phyloP scores from a whole-genome alignment of 306 rosid genomes.

The Inga oerstediana region DNA sequence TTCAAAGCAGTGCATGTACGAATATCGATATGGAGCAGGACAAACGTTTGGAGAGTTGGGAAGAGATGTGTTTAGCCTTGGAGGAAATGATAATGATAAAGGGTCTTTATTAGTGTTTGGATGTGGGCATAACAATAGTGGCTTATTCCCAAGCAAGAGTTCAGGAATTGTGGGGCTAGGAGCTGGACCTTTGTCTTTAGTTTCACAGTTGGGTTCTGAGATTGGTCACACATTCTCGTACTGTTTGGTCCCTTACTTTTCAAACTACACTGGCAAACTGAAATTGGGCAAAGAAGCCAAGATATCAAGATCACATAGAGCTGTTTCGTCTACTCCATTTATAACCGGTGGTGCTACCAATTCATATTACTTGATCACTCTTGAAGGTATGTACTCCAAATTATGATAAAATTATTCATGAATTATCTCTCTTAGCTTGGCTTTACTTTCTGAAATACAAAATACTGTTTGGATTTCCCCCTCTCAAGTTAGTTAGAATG shows the following conservation, averaged over 20 bases:
- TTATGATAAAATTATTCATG: neutral
- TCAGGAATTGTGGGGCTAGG: slow-evolving; percentile 32
- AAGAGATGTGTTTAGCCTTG: neutral
- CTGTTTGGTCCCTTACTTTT: slow-evolving; percentile 17
- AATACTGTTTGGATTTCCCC: too few relatives aligned
- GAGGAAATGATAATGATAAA: neutral
- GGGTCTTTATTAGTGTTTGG: neutral
- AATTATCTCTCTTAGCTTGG: neutral
- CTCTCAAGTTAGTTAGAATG: too few relatives aligned
- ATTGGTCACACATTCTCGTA: slow-evolving; percentile 25
- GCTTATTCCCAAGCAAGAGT: neutral
- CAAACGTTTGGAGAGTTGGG: neutral
- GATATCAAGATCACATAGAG: neutral
- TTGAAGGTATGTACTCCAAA: neutral
- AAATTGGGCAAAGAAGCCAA: neutral
- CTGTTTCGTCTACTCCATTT: slow-evolving; percentile 20
- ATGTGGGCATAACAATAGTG: neutral
- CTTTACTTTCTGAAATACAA: too few relatives aligned
- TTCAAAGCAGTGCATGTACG: neutral
- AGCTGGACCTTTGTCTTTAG: slow-evolving; percentile 10
- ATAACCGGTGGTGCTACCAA: neutral
- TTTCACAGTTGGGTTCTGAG: slow-evolving; percentile 11
- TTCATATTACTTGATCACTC: neutral
- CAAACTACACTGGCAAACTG: neutral
- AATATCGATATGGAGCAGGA: neutral